Evolutionary conservation across 306 rosid species (phyloP).

Genomic region (Elaeagnus macrophylla): DNA sequence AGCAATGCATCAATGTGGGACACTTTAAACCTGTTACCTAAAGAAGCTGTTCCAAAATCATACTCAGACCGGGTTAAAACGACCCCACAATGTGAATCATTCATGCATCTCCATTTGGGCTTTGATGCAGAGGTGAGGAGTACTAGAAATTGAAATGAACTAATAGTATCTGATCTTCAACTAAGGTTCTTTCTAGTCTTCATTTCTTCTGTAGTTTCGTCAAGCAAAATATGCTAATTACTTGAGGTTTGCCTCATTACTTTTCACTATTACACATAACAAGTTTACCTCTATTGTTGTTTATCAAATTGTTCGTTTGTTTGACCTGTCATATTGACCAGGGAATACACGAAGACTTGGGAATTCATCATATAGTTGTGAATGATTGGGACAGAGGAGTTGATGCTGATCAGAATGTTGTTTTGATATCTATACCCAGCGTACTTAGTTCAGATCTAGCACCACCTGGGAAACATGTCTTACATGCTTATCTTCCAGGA

Average conservation of each 20-base stretch:
- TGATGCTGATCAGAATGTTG: conserved; percentile 92
- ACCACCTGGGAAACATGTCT: conserved; percentile 71
- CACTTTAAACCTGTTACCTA: conserved; percentile 63
- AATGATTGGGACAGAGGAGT: conserved; percentile 94
- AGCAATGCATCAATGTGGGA: conserved; percentile 96
- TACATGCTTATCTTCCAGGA: conserved; percentile 91
- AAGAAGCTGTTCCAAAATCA: conserved; percentile 55
- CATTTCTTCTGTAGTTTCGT: too few relatives aligned
- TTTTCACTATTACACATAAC: too few relatives aligned
- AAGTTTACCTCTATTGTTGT: too few relatives aligned
- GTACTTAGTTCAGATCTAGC: conserved; percentile 73
- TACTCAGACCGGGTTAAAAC: conserved; percentile 39
- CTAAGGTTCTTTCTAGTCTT: too few relatives aligned
- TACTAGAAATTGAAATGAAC: background rate
- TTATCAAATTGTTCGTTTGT: background rate
- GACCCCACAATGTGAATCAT: conserved; percentile 79
- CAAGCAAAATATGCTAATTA: too few relatives aligned
- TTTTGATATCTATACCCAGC: conserved; percentile 83
- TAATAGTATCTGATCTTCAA: too few relatives aligned
- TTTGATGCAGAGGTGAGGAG: conserved; percentile 66
- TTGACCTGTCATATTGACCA: conserved; percentile 13
- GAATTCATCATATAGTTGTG: conserved; percentile 90
- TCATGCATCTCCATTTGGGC: conserved; percentile 98
- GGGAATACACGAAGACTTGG: conserved; percentile 57
- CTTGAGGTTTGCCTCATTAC: too few relatives aligned